Conservation (phyloP, 805 yeast species). For the Candida suzukii region DNA sequence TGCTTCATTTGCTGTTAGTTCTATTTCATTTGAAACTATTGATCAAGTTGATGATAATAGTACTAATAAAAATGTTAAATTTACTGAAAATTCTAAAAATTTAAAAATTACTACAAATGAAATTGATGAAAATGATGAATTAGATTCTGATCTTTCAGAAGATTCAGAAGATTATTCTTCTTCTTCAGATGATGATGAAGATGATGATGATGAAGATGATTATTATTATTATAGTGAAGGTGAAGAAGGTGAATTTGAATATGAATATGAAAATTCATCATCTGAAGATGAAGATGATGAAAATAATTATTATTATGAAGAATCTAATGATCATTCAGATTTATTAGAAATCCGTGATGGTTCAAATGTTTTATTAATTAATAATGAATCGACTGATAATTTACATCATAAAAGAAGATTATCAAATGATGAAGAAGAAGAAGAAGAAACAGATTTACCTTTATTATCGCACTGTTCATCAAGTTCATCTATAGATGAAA, state of each 20-base stretch:
- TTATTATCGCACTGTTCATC: conserved; percentile 22
- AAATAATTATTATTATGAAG: background rate
- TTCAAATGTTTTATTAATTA: conserved; percentile 1
- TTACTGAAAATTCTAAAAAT: background rate
- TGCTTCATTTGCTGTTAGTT: background rate
- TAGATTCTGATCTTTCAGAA: conserved; percentile 15
- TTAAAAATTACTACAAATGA: conserved; percentile 15
- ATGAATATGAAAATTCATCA: conserved; percentile 2
- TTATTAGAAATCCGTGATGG: conserved; percentile 4
- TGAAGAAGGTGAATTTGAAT: conserved; percentile 6
- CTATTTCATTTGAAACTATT: conserved; percentile 6
- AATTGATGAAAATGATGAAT: conserved; percentile 29
- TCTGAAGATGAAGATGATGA: conserved; percentile 2
- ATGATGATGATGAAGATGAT: conserved; percentile 10
- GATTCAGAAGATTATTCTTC: conserved; percentile 20
- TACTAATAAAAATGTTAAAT: background rate
- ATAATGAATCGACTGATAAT: background rate
- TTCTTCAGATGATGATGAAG: conserved; percentile 16
- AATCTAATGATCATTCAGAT: conserved; percentile 1
- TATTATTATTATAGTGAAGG: conserved; percentile 10
- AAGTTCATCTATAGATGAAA: conserved; percentile 18
- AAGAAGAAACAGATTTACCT: conserved; percentile 16
- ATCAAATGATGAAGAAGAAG: background rate
- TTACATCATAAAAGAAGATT: background rate
- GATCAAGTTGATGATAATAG: conserved; percentile 3